Conservation (phyloP, 805 yeast species). For the Lipomyces sp. region DNA sequence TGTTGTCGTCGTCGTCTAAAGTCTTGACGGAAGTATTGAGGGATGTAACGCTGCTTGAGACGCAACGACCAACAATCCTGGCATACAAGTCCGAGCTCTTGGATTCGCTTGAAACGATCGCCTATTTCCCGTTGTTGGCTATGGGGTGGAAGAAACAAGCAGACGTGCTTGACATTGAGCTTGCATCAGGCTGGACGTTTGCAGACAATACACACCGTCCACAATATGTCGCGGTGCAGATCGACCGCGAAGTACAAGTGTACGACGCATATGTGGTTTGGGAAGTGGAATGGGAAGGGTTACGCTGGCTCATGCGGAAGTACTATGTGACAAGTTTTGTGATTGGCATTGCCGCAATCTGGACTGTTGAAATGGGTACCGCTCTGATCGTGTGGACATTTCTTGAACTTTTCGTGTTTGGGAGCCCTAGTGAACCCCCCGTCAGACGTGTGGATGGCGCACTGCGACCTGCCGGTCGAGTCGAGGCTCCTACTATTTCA, state of each 20-base stretch:
- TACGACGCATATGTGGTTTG: slow-evolving; percentile 30
- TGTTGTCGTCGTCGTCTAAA: slow-evolving; percentile 9
- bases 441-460: no score
- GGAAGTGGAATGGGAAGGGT: slow-evolving; percentile 36
- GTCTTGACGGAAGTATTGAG: slow-evolving; percentile 8
- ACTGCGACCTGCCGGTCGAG: no score
- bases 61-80: slow-evolving; percentile 34
- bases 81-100: slow-evolving; percentile 35
- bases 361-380: slow-evolving; percentile 32
- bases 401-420: no score
- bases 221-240: slow-evolving; percentile 28
- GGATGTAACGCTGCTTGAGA: slow-evolving; percentile 11
- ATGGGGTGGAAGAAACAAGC: slow-evolving; percentile 33
- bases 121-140: slow-evolving; percentile 35
- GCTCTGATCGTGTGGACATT: slow-evolving; percentile 15
- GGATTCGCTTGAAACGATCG: slow-evolving; percentile 33
- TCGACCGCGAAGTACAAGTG: slow-evolving; percentile 33
- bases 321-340: slow-evolving; percentile 30
- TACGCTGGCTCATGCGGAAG: slow-evolving; percentile 36
- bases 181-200: slow-evolving; percentile 29
- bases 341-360: slow-evolving; percentile 32
- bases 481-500: no score
- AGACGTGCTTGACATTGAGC: slow-evolving; percentile 29
- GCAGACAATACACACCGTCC: background rate
- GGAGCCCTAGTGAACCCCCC: no score